Evolutionary conservation across 2,329 filamentous ascomycete species (phyloP), one percentile per base, ranked within the genome.

Genomic region (Thielaviopsis euricoi): DNA sequence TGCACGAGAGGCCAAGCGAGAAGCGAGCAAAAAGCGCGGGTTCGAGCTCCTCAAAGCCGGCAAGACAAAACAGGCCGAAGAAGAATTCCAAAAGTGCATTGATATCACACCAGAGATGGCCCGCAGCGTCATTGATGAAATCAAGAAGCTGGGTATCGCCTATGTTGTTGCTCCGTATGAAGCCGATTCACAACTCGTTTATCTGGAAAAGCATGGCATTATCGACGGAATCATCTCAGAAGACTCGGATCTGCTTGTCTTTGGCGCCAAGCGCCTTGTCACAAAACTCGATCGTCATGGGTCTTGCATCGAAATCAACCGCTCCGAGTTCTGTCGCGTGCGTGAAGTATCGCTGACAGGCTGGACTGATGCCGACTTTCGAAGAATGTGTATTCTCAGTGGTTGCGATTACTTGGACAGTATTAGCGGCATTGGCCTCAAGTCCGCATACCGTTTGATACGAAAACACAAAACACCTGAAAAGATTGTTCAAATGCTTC

Each of bases 51-150:
- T 95, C 58, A 84, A 83, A 61, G 85, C 89, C 37, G 91, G 93
- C 26, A 90, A 91, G 67, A 76, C 80, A 1, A 77, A 85, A 0
- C 86, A 91, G 66, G 93, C 93, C 10, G 82, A 90, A 59, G 75
- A 83, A 52, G 89, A 97, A 69, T 79, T 97, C 58, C 91, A 97
- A 67, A 98, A 97, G 69, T 87, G 90, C 52, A 86, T 97, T 61
- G 93, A 98, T 69, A 83, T 98, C 43, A 97, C 93, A 1, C 91
- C 94, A 1, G 84, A 93, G 65, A 98, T 98, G 94, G 93, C 93
- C 7, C 82, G 87, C 6, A 79, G 87, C 63, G 73, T 97, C 56
- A 98, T 98, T 60, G 89, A 96, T 64, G 88, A 95, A 68, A 76
- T 97, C 65, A 96, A 94, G 71, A 81, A 81, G 65, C 74, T 84